Percentiles rank a stretch among this genome's conserved stretches.
These are phyloP conservation scores for Paecilomyces sp. DNA, from an alignment of 2,329 filamentous ascomycete genomes.

Conservation along the genomic window DNA sequence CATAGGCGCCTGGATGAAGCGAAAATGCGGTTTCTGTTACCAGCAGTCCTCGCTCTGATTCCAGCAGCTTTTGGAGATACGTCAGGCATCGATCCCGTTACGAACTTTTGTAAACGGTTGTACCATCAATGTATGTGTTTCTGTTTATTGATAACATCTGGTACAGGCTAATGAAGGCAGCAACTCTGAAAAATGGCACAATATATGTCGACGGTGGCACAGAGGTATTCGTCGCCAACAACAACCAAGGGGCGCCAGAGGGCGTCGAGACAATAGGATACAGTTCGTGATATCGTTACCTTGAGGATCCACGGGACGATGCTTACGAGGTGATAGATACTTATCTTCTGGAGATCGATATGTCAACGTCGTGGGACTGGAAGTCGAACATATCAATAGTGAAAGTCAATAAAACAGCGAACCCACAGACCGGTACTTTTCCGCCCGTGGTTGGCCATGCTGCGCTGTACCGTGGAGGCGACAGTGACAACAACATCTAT, in stretches of 20 bases:
- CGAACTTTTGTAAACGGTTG: slow-evolving; percentile 16
- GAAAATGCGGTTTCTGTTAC: neutral
- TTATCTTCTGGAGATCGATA: slow-evolving; percentile 18
- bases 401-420: slow-evolving; percentile 12
- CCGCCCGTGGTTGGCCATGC: slow-evolving; percentile 20
- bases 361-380: slow-evolving; percentile 23
- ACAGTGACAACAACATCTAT: slow-evolving; percentile 17
- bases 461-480: slow-evolving; percentile 17
- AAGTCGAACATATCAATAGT: slow-evolving; percentile 19
- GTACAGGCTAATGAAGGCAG: slow-evolving; percentile 6
- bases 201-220: slow-evolving; percentile 24
- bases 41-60: neutral
- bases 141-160: neutral
- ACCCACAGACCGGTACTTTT: slow-evolving; percentile 12
- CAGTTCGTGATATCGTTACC: slow-evolving; percentile 11
- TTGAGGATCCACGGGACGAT: neutral
- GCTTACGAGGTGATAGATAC: slow-evolving; percentile 11
- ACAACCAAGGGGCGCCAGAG: slow-evolving; percentile 8
- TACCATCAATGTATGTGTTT: slow-evolving; percentile 19
- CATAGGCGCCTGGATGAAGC: neutral
- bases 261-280: slow-evolving; percentile 18
- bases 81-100: neutral
- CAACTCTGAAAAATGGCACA: slow-evolving; percentile 19
- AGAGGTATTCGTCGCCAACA: slow-evolving; percentile 15
- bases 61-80: neutral